A percentile compares a stretch with the other conserved stretches of the same genome.
Conservation (phyloP, 805 yeast species). For the Ogataea nitratoaversa region DNA sequence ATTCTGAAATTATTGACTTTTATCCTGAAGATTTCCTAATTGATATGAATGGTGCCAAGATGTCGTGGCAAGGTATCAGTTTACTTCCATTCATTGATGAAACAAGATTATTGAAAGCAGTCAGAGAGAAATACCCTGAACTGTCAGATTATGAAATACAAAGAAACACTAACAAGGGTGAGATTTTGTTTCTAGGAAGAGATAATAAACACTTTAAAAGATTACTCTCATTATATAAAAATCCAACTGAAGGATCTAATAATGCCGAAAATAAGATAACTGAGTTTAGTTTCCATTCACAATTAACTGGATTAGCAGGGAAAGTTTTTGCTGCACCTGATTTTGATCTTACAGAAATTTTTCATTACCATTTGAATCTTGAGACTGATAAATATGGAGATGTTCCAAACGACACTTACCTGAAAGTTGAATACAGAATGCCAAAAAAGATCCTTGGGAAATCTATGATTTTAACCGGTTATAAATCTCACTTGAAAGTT, state of each 20-base stretch:
- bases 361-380: conserved; percentile 42
- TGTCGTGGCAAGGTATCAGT: conserved; percentile 95
- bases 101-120: conserved; percentile 60
- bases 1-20: conserved; percentile 83
- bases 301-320: conserved; percentile 58
- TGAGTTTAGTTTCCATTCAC: conserved; percentile 41
- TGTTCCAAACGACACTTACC: conserved; percentile 35
- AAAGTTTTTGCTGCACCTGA: conserved; percentile 33
- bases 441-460: conserved; percentile 63
- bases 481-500: conserved; percentile 54
- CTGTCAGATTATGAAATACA: conserved; percentile 64
- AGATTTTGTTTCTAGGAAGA: conserved; percentile 64
- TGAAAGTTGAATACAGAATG: conserved; percentile 50
- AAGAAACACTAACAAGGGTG: conserved; percentile 68
- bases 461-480: conserved; percentile 82
- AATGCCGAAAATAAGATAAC: conserved; percentile 32
- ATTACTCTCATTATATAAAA: conserved; percentile 40
- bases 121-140: conserved; percentile 55
- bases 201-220: conserved; percentile 47
- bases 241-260: conserved; percentile 4
- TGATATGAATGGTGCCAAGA: conserved; percentile 93
- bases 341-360: conserved; percentile 33
- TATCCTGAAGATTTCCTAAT: conserved; percentile 85
- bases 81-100: conserved; percentile 89
- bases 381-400: conserved; percentile 34